phyloP scores from a whole-genome alignment of 371 early-diverging fungal genomes.

The Zychaea mexicana region DNA sequence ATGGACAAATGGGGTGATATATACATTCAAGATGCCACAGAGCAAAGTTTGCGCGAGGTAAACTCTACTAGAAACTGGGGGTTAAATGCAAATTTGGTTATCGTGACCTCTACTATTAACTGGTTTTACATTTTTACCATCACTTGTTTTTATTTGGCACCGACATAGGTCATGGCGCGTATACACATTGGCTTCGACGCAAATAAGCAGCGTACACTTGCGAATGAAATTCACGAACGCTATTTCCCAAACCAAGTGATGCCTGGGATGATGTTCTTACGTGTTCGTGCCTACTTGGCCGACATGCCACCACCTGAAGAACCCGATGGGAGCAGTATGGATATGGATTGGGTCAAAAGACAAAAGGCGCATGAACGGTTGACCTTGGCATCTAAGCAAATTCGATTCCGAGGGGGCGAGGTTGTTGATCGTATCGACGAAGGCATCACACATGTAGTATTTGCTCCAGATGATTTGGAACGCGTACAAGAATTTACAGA shows the following conservation, averaged over 20 bases:
- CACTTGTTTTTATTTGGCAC: background rate
- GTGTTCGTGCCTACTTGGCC: conserved; percentile 31
- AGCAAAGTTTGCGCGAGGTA: conserved; percentile 58
- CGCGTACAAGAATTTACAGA: conserved; percentile 19
- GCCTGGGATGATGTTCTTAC: conserved; percentile 32
- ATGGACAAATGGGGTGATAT: conserved; percentile 74
- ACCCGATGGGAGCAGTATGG: conserved; percentile 4
- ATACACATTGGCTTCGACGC: background rate
- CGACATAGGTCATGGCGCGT: conserved; percentile 15
- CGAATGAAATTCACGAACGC: conserved; percentile 22
- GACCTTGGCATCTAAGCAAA: conserved; percentile 6
- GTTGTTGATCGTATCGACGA: conserved; percentile 7
- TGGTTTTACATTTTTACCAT: conserved; percentile 4
- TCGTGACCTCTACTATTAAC: background rate
- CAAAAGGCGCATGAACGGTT: conserved; percentile 25
- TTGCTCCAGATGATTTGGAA: conserved; percentile 21
- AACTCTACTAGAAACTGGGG: background rate
- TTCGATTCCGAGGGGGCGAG: conserved; percentile 30
- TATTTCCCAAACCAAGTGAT: conserved; percentile 29
- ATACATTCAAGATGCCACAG: conserved; percentile 59
- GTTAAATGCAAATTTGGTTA: background rate
- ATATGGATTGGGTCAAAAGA: conserved; percentile 18
- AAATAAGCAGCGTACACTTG: conserved; percentile 9
- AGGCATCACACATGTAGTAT: conserved; percentile 38
- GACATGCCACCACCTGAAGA: background rate